Percentiles rank a stretch among this genome's conserved stretches.
Evolutionary conservation across 2,329 filamentous ascomycete species (phyloP).

Genomic region (Colletotrichum horii): DNA sequence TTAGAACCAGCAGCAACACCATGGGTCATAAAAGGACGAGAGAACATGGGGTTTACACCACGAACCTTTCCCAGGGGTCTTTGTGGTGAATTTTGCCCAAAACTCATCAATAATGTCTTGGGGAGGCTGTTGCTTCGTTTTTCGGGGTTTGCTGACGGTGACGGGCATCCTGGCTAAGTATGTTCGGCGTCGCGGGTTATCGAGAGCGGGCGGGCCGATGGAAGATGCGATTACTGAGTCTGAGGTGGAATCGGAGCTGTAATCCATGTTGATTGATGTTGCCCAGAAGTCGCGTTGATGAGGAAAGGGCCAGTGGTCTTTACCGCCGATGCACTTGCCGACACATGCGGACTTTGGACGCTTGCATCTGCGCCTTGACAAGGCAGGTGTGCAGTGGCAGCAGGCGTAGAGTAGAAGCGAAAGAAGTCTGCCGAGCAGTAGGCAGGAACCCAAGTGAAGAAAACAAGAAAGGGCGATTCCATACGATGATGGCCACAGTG

Average conservation of each 20-base stretch:
- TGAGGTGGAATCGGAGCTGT: neutral
- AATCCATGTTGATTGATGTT: neutral
- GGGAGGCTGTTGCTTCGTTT: slow-evolving; percentile 59
- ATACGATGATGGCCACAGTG: neutral
- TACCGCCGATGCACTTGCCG: neutral
- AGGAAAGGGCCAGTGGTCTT: neutral
- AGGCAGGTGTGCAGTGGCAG: neutral
- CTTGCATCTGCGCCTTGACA: neutral
- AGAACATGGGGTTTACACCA: slow-evolving; percentile 3
- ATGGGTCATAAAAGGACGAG: neutral
- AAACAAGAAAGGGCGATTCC: neutral
- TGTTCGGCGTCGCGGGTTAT: neutral
- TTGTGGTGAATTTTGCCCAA: slow-evolving; percentile 75
- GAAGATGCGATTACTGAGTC: neutral
- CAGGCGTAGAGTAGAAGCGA: neutral
- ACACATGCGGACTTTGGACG: neutral
- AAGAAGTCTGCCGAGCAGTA: neutral
- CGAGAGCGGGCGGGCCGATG: neutral
- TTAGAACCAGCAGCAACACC: slow-evolving; percentile 4
- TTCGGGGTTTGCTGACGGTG: neutral
- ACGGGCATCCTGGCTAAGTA: slow-evolving; percentile 13
- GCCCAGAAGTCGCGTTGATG: neutral
- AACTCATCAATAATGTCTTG: slow-evolving; percentile 75
- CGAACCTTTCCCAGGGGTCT: slow-evolving; percentile 71
- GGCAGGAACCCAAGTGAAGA: neutral